Evolutionary conservation across 768 basidiomycete species (phyloP), one percentile per base, ranked within the genome.

Genomic region (Mycena alexandri): DNA sequence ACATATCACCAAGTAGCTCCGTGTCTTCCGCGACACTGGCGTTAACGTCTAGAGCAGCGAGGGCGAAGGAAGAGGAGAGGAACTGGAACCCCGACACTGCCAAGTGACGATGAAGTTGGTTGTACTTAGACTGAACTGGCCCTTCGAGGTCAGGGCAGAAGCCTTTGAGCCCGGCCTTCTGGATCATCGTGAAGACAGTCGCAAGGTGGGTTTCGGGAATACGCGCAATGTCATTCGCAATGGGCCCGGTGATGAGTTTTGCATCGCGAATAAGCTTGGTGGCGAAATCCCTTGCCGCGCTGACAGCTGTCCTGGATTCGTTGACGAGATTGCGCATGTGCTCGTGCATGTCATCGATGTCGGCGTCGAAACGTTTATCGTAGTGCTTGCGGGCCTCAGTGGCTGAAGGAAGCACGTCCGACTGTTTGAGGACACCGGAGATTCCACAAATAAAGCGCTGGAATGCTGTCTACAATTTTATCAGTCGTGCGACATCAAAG

Each of bases 131-230:
- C 16, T 67, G 42, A 17, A 43, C 52, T 21, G 59, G 65, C 21
- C 65, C 65, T 2, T 44, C 48, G 44, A 67, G 10, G 53, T 67
- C 65, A 5, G 65, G 65, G 34, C 44, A 47, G 21, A 55, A 67
- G 21, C 52, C 42, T 14, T 52, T 21, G 2, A 67, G 43, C 7
- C 65, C 65, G 24, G 65, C 42, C 5, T 54, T 51, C 16, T 22
- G 41, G 41, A 67, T 16, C 47, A 56, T 56, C 21, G 53, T 57
- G 54, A 61, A 63, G 17, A 42, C 67, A 9, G n/a, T 63, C 13
- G 46, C 57, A 22, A 62, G 55, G 53, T 68, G 67, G 19, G 1
- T 9, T 19, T 41, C 47, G 16, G 61, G 42, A 22, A 68, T 68
- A 34, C 61, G 61, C 0, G 54, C 58, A 4, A 67, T 60, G 21